phyloP scores from a whole-genome alignment of 2,329 filamentous ascomycete genomes.

The Alternaria hordeiaustralica region DNA sequence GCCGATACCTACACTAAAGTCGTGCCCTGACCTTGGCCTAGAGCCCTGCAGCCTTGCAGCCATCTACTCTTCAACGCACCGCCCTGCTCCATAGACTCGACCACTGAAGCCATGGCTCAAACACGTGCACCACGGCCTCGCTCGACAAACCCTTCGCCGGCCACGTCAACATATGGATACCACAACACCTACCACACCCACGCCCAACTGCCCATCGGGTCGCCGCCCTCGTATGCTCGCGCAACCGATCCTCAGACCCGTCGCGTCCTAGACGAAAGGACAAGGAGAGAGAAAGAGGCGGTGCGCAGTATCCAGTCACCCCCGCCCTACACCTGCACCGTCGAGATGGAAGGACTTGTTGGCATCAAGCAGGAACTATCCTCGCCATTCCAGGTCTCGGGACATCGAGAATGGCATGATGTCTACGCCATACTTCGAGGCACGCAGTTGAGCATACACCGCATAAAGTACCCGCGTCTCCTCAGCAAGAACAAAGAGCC shows the following conservation, averaged over 20 bases:
- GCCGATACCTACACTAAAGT: neutral
- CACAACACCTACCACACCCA: constrained; percentile 53
- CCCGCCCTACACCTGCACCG: constrained; percentile 46
- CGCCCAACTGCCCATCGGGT: constrained; percentile 31
- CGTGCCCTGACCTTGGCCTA: neutral
- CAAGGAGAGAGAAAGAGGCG: constrained; percentile 24
- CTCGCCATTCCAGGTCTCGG: constrained; percentile 67
- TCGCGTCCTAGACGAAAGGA: constrained; percentile 28
- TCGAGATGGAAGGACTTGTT: constrained; percentile 45
- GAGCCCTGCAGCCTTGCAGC: neutral
- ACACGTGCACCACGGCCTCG: constrained; percentile 20
- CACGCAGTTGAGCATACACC: constrained; percentile 71
- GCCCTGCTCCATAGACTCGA: constrained; percentile 10
- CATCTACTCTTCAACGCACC: neutral
- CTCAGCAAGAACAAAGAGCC: constrained; percentile 58
- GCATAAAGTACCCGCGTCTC: constrained; percentile 62
- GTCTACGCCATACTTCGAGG: constrained; percentile 70
- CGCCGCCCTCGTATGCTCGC: constrained; percentile 43
- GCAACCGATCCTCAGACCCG: constrained; percentile 32
- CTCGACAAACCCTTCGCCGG: constrained; percentile 23
- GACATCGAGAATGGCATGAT: constrained; percentile 68
- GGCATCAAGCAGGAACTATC: constrained; percentile 70
- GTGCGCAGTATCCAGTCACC: constrained; percentile 30
- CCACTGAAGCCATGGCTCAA: constrained; percentile 10
- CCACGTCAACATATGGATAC: constrained; percentile 48